phyloP scores from a whole-genome alignment of 1,284 basidiomycete species.

The Heterobasidion irregulare region DNA sequence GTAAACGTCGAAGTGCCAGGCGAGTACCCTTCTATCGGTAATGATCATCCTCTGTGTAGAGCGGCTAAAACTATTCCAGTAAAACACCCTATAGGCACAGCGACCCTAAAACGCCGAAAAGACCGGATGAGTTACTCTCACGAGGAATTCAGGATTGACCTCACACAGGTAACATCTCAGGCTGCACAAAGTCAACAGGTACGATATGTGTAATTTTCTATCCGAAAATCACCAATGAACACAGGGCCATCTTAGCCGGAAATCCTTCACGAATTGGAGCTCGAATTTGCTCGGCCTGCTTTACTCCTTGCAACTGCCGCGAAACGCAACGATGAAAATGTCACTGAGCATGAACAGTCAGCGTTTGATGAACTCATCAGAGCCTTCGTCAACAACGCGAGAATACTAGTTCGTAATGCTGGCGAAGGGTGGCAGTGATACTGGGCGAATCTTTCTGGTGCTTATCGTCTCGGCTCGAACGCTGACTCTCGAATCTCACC shows the following conservation, averaged over 20 bases:
- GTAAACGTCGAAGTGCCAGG: conserved; percentile 81
- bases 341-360: conserved; percentile 51
- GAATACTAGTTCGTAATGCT: conserved; percentile 67
- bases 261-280: conserved; percentile 61
- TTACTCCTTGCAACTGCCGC: conserved; percentile 51
- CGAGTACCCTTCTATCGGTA: conserved; percentile 16
- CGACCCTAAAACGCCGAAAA: conserved; percentile 65
- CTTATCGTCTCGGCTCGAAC: too few relatives aligned
- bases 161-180: conserved; percentile 80
- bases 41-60: conserved; percentile 11
- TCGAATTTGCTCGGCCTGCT: conserved; percentile 59
- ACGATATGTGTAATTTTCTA: conserved; percentile 16
- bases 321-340: conserved; percentile 48
- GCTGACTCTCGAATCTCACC: too few relatives aligned
- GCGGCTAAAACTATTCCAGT: conserved; percentile 27
- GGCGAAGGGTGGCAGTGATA: conserved; percentile 28
- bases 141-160: conserved; percentile 87
- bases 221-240: conserved; percentile 2
- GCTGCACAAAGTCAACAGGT: conserved; percentile 39
- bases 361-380: conserved; percentile 76
- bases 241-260: conserved; percentile 35
- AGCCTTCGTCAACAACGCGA: conserved; percentile 76
- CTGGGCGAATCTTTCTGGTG: too few relatives aligned
- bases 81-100: conserved; percentile 48
- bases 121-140: conserved; percentile 91